Evolutionary conservation across 139 green algal species (phyloP), one percentile per base, ranked within the genome.

Genomic region (Pseudopediastrum boryanum): DNA sequence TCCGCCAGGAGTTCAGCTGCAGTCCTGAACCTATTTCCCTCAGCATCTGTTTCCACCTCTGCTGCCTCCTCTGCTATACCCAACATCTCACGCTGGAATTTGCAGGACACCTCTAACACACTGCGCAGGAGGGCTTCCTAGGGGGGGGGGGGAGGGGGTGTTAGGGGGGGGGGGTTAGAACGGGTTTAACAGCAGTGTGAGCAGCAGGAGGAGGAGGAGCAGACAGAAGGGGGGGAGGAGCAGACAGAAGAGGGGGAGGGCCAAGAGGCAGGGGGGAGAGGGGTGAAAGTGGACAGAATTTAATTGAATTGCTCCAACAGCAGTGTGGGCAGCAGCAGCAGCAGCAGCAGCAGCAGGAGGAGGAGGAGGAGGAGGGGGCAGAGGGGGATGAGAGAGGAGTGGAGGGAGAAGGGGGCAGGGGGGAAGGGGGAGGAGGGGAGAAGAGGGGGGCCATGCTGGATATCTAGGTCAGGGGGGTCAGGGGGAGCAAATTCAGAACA

Each of bases 1-100:
- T 91, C 78, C 16, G 75, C 74, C 44, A 83, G 80, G 16, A 96
- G 82, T 80, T 97, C 90, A 5, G 71, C 79, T 0, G 79, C 80
- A 1, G 85, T 93, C 66, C 88, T 81, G 75, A 89, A 94, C 23
- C 81, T 65, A 29, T 94, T 86, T 73, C 92, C 92, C 16, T 85
- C 27, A 2, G 56, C 74, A 67, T 95, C 92, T 12, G 67, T 48
- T 58, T 88, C 88, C 0, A 75, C 59, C 61, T 83, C 56, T 54
- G 85, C 81, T 50, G 85, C 80, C 74, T 94, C 91, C 71, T 91
- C 83, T 64, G 74, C 33, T 1, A 88, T 73, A 27, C 83, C 80
- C 41, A 35, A 23, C 25, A 73, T 58, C 67, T 67, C 46, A 89
- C 50, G 4, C 68, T 95, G 69, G 77, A 93, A 96, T 31, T 88